Evolutionary conservation across 2,329 filamentous ascomycete genomes (phyloP), one percentile per base, ranked within the genome.

Genomic region (Trichoderma koningiopsis): DNA sequence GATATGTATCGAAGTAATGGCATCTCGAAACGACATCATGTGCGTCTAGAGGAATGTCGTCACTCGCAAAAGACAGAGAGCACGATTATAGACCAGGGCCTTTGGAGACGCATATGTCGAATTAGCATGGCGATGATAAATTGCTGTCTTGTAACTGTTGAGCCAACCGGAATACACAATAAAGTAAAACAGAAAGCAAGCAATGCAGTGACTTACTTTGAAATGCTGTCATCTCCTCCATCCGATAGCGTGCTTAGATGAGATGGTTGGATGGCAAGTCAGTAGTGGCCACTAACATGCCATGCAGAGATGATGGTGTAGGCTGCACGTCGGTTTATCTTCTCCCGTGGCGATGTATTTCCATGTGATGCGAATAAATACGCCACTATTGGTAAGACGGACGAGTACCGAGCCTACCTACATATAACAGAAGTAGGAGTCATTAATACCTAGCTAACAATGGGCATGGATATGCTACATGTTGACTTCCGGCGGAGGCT

Each of bases 121-220:
- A 29, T 37, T 52, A 52, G 33, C n/a, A 67, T 24, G 43, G 22
- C 29, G 24, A 56, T 56, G 27, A 57, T n/a, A 16, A 58, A 31
- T 33, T 43, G 52, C 40, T 37, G 29, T 52, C 55, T 43, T 52
- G 29, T 29, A 52, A 22, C 31, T 47, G 4, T 52, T 49, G 29
- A 22, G 29, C 27, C 63, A 16, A 59, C 40, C 37, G 63, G 16
- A 52, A 29, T 22, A 19, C 53, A 67, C 16, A 67, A 59, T 47
- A 37, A 49, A 67, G 31, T 67, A 67, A 67, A 67, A 67, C 63
- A 58, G 22, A 67, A 67, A 67, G 40, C 53, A 59, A 67, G 55
- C 55, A 67, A 52, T 67, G 37, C 58, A 67, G 49, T 47, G 53
- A 16, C n/a, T 43, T 57, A 33, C 35, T 49, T 27, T 58, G 33